Evolutionary conservation across 2,329 filamentous ascomycete species (phyloP), one percentile per base, ranked within the genome.

Genomic region (Hymenoscyphus repandus): DNA sequence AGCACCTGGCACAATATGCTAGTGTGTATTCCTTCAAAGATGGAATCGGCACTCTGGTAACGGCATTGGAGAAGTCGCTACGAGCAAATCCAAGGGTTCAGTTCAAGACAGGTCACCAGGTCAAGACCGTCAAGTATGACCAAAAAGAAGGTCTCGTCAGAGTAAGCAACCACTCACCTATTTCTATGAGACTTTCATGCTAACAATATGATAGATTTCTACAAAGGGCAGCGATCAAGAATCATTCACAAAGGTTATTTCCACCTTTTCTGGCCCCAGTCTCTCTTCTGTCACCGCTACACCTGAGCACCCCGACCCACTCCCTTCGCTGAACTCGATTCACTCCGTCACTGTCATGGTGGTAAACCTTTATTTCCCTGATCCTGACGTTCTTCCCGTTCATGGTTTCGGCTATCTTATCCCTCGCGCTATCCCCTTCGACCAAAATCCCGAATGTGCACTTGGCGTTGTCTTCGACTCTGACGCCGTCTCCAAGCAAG

Each of bases 381-480:
- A 81, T 39, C 76, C 83, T 6, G 64, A 79, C 51, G 71, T 95
- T 33, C 74, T 88, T 44, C 54, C 61, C 2, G 79, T 80, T 12
- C 73, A 82, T 30, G 93, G 91, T 15, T 95, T 97, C 65, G 93
- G 93, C 57, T 97, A 97, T 68, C 80, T 99, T 5, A 87, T 99
- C 52, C 92, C 93, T 1, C 82, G 83, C 52, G 83, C 83, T 13
- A 76, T 88, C 1, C 78, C 84, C 2, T 74, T 77, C 43, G 80
- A 82, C 34, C 76, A 89, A 58, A 95, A 96, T 65, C 86, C 88
- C 1, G 88, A 95, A 67, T 79, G 82, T 54, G 88, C 86, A 0
- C 82, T 99, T 5, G 93, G 93, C 55, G 91, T 97, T 47, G 86
- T 97, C 53, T 97, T 97, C 68, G 90, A 96, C 69, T 88, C 84